Evolutionary conservation across 768 basidiomycete species (phyloP).

Genomic region (Rhodotorula toruloides): DNA sequence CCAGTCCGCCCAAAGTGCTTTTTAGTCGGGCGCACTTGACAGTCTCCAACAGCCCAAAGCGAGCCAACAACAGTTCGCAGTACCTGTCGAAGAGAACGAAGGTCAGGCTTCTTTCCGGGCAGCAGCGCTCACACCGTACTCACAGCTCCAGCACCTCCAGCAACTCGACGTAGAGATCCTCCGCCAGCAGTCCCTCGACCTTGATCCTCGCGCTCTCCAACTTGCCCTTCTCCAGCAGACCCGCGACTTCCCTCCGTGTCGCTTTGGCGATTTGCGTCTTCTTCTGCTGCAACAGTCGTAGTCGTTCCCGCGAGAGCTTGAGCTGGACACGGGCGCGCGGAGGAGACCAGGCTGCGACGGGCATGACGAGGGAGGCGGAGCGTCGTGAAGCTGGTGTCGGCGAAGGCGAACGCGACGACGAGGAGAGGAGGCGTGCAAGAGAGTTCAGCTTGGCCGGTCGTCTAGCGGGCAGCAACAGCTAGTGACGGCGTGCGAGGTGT

Average conservation of each 20-base stretch:
- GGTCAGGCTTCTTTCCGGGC: background rate
- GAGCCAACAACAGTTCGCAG: conserved; percentile 83
- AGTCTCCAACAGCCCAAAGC: conserved; percentile 82
- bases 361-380: background rate
- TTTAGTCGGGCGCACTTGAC: conserved; percentile 55
- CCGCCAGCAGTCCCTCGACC: conserved; percentile 47
- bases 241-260: conserved; percentile 72
- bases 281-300: conserved; percentile 59
- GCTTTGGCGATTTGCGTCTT: conserved; percentile 75
- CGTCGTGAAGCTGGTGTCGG: background rate
- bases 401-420: background rate
- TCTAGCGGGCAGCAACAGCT: too few relatives aligned
- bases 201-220: conserved; percentile 78
- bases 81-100: conserved; percentile 47
- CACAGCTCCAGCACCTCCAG: conserved; percentile 85
- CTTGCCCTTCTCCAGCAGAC: conserved; percentile 70
- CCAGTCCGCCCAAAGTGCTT: too few relatives aligned
- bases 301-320: conserved; percentile 53
- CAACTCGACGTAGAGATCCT: conserved; percentile 38
- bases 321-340: conserved; percentile 28
- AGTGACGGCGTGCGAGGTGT: too few relatives aligned
- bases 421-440: background rate
- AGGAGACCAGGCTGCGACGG: conserved; percentile 17
- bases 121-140: background rate
- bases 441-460: background rate